A percentile compares a stretch with the other conserved stretches of the same genome.
Evolutionary conservation across 148 eudicot species (phyloP).

Genomic region (Bassia scoparia): DNA sequence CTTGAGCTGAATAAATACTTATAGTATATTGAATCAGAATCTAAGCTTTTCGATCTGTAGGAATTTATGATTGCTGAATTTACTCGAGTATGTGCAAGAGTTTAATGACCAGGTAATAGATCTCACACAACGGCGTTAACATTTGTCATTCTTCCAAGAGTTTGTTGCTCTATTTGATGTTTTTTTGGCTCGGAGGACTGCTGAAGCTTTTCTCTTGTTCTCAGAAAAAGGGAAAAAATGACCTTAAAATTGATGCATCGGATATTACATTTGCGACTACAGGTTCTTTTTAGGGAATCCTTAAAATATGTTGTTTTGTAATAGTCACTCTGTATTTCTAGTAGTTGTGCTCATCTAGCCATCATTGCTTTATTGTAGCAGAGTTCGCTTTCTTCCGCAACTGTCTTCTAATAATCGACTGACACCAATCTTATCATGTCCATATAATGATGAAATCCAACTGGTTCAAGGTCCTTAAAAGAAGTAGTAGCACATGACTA

Average conservation of each 20-base stretch:
- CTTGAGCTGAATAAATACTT: conserved; percentile 69
- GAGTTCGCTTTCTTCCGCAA: conserved; percentile 85
- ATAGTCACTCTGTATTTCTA: neutral
- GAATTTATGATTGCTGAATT: conserved; percentile 75
- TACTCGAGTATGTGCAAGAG: conserved; percentile 84
- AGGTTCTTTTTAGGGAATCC: conserved; percentile 37
- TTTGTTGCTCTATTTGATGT: neutral
- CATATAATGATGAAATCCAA: neutral
- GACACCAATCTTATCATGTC: neutral
- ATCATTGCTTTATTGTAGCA: conserved; percentile 27
- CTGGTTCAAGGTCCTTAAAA: neutral
- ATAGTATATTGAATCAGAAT: conserved; percentile 67
- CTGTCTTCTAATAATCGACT: conserved; percentile 58
- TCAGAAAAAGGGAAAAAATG: conserved; percentile 62
- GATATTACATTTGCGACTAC: conserved; percentile 83
- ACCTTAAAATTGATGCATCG: conserved; percentile 67
- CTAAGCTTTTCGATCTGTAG: conserved; percentile 57
- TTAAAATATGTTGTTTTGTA: neutral
- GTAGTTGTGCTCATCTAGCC: conserved; percentile 1
- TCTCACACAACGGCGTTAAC: neutral
- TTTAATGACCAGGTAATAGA: conserved; percentile 73
- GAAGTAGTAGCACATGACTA: conserved; percentile 4
- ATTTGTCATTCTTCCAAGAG: neutral
- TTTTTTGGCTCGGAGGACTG: conserved; percentile 48
- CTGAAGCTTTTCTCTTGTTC: conserved; percentile 68